Evolutionary conservation across 139 green algal genomes (phyloP).

Genomic region (Dunaliella sp.): DNA sequence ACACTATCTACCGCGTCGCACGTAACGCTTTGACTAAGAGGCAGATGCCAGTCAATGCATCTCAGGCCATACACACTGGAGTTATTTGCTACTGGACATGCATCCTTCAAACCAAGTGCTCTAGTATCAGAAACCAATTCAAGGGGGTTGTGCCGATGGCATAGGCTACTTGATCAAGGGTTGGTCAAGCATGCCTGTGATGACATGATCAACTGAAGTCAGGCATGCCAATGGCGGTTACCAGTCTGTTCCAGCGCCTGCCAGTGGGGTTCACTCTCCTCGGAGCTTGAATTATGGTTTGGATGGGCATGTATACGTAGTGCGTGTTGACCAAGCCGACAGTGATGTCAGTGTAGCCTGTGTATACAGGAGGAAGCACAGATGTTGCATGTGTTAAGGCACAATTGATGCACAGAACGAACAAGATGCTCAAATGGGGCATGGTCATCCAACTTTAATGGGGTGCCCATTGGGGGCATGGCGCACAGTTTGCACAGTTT

Average conservation of each 20-base stretch:
- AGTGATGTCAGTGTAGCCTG: slow-evolving; percentile 55
- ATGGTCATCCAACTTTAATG: too few species aligned
- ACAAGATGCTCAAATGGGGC: too few species aligned
- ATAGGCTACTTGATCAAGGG: background rate
- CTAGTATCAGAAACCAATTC: too few species aligned
- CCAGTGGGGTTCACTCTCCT: slow-evolving; percentile 53
- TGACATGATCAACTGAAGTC: slow-evolving; percentile 39
- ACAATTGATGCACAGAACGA: too few species aligned
- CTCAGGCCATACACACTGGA: too few species aligned
- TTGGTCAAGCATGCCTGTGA: background rate
- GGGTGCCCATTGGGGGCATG: too few species aligned
- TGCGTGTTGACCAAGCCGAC: slow-evolving; percentile 94
- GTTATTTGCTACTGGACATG: too few species aligned
- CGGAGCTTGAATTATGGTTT: slow-evolving; percentile 78
- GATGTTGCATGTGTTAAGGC: slow-evolving; percentile 5
- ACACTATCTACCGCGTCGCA: too few species aligned
- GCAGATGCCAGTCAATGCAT: too few species aligned
- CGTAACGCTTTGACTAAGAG: too few species aligned
- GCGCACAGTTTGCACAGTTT: too few species aligned
- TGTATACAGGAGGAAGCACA: background rate
- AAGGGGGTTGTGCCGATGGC: background rate
- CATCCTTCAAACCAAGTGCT: too few species aligned
- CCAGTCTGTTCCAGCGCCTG: slow-evolving; percentile 51
- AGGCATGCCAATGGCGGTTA: slow-evolving; percentile 79
- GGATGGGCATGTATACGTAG: slow-evolving; percentile 90